Evolutionary conservation across 768 basidiomycete genomes (phyloP).

Genomic region (Stropharia rugosoannulata): DNA sequence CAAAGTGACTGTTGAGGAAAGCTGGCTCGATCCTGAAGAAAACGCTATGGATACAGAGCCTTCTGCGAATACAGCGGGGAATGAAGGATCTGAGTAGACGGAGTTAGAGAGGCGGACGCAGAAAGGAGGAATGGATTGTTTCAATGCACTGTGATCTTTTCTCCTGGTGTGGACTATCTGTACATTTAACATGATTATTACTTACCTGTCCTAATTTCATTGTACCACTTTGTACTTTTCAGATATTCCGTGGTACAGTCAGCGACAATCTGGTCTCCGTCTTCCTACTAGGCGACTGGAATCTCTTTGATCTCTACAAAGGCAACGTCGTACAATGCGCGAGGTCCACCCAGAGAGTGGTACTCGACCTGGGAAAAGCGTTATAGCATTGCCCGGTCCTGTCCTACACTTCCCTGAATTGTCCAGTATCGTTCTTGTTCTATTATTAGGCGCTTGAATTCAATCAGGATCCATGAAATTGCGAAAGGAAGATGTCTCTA

Average conservation of each 20-base stretch:
- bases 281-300: too few species aligned
- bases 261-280: neutral
- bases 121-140: neutral
- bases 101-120: neutral
- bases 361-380: too few species aligned
- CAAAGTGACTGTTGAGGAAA: constrained; percentile 91
- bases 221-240: constrained; percentile 2
- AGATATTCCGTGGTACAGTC: neutral
- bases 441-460: too few species aligned
- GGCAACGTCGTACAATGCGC: too few species aligned
- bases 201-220: constrained; percentile 6
- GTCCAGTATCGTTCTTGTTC: too few species aligned
- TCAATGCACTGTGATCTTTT: neutral
- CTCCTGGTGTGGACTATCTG: constrained; percentile 2
- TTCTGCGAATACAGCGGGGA: neutral
- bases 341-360: too few species aligned
- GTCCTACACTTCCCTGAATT: too few species aligned
- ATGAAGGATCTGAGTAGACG: neutral
- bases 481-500: too few species aligned
- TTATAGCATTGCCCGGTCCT: too few species aligned
- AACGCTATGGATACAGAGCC: constrained; percentile 28
- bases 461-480: too few species aligned
- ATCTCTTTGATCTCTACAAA: too few species aligned
- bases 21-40: constrained; percentile 88
- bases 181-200: constrained; percentile 3